Base-by-base conservation (phyloP, 176 grass and related monocot genomes). In the Musa troglodytarum region DNA sequence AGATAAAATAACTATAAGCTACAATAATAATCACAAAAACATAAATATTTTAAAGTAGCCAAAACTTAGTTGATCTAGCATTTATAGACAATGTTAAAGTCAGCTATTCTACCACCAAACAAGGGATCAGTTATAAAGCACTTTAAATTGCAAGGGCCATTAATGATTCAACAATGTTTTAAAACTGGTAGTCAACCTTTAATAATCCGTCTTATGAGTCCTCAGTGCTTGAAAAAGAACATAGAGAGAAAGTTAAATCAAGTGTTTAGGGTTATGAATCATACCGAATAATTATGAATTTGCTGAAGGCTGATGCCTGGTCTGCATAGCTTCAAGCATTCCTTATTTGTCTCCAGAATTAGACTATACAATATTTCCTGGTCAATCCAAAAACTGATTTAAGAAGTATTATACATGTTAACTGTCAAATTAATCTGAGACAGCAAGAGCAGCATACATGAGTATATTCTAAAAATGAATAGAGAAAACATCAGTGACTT, bases 261-360 rank as follows among this genome's bases (percentile, higher is more conserved):
- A 12, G 20, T 20, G 16, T 7, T 51, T 70, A 20, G 29, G 34
- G 19, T 54, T 11, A 54, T 25, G 13, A 64, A 79, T 34, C 54
- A 84, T 79, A 94, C 95, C 75, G 91, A 99, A 76, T 91, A 81
- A 14, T 77, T 77, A 74, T 99, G 90, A 79, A 99, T 94, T 76
- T 94, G 83, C 4, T 34, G 61, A 71, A 94, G 82, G 82, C 90
- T 99, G 50, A 80, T 2, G 16, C 91, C 95, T 8, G 95, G 95
- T 86, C 87, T 93, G 78, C 95, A 99, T 52, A 99, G 91, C 76
- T 99, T 89, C 78, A 94, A 81, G 72, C 95, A 92, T 69, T 99
- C 95, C 79, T 99, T 94, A 74, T 94, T 99, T 34, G 88, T 94
- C 74, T 99, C 86, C 76, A 99, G 82, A 86, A 94, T 94, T 25